A percentile compares a stretch with the other conserved stretches of the same genome.
Conservation (phyloP, 1,284 basidiomycete genomes). For the Exobasidium rhododendri region DNA sequence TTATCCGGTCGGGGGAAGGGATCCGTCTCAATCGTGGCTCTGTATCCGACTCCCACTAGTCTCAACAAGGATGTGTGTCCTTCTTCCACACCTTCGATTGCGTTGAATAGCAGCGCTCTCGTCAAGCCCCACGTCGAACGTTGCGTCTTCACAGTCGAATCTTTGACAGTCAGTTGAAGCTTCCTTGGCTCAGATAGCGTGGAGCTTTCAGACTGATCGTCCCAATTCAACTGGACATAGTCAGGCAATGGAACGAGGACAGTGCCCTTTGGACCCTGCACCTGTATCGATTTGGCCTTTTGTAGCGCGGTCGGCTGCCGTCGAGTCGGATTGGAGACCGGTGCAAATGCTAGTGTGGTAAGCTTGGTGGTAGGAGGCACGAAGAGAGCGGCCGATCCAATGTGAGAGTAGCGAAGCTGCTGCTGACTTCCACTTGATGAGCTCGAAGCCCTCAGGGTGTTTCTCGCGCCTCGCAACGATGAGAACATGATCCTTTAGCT, state of each 20-base stretch:
- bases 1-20: slow-evolving; percentile 57
- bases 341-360: slow-evolving; percentile 40
- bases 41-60: slow-evolving; percentile 92
- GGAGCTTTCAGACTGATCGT: not conserved
- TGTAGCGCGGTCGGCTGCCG: slow-evolving; percentile 34
- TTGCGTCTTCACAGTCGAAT: slow-evolving; percentile 71
- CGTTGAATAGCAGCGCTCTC: slow-evolving; percentile 82
- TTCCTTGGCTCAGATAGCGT: slow-evolving; percentile 11
- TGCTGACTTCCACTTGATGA: not conserved
- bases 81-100: slow-evolving; percentile 80
- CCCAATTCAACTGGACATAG: slow-evolving; percentile 27
- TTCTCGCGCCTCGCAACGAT: not conserved
- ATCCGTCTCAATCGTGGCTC: slow-evolving; percentile 80
- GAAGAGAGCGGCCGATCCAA: slow-evolving; percentile 40
- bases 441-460: not conserved
- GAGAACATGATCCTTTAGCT: no score
- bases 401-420: slow-evolving; percentile 31
- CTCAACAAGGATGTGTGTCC: slow-evolving; percentile 79
- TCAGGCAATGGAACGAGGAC: slow-evolving; percentile 43
- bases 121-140: slow-evolving; percentile 90
- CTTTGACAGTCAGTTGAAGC: slow-evolving; percentile 64
- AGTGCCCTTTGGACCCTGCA: slow-evolving; percentile 43
- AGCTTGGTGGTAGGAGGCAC: slow-evolving; percentile 33
- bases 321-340: slow-evolving; percentile 43
- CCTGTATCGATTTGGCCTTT: slow-evolving; percentile 37